Evolutionary conservation across 208 protist species (phyloP), one percentile per base, ranked within the genome.

Genomic region (Trypanosoma conorhini): DNA sequence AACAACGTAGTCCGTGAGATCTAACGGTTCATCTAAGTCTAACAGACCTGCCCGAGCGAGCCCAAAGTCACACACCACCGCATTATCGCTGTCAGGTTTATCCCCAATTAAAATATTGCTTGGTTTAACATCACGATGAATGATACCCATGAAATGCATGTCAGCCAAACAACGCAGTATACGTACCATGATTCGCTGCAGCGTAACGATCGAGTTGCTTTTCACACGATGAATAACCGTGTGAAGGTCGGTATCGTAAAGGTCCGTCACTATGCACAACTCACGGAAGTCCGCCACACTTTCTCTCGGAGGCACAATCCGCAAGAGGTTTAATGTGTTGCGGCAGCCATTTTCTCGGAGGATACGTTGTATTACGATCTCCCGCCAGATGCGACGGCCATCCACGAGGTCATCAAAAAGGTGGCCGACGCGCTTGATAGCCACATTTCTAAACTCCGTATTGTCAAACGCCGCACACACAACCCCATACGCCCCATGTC

Each of bases 91-190:
- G 67, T 89, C 79, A 9, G 82, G 81, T 69, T 88, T 87, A 62
- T 88, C 85, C 31, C 91, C 91, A 22, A 99, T 65, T 15, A 99
- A 77, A 63, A 99, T 88, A 80, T 99, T 99, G 58, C 89, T 93
- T n/a, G 94, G 94, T 64, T 98, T 98, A 35, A 99, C 84, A 76
- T 99, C 98, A 51, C 98, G 88, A 74, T 99, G 98, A 48, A 99
- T 81, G 28, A 99, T 94, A 52, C 97, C 89, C 67, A 98, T 97
- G 0, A 91, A 92, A 80, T 99, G 98, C 77, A 99, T 94, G 73
- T 98, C 96, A 68, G 97, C 96, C 24, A 99, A 68, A 51, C 95
- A 97, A 15, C 88, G 86, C 59, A 99, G 83, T 35, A 99, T 89
- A 64, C 98, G 97, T 66, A 98, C 99, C 21, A 98, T 79, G 64